A percentile compares a stretch with the other conserved stretches of the same genome.
phyloP scores from a whole-genome alignment of 345 rosid genomes.

The Eucalyptus marginata region DNA sequence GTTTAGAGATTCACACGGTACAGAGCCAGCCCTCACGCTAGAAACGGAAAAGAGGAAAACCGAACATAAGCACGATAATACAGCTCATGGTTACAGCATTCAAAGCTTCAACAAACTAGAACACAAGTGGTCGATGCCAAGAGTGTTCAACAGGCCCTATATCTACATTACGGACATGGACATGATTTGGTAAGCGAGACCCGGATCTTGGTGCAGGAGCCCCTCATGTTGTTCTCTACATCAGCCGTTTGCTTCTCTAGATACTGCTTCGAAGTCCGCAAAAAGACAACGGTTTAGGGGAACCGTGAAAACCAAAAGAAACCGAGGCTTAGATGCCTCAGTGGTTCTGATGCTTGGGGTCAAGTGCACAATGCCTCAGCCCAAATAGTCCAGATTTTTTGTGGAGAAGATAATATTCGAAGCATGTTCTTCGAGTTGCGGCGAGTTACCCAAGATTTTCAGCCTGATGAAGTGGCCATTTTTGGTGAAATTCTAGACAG shows the following conservation, averaged over 20 bases:
- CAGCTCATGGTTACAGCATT: neutral
- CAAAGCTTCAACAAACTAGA: neutral
- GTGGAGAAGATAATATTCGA: neutral
- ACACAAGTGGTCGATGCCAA: neutral
- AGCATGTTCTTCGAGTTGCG: neutral
- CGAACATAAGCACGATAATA: neutral
- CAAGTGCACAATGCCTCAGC: neutral
- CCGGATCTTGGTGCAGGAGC: slow-evolving; percentile 88
- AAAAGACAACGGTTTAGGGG: neutral
- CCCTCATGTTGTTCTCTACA: slow-evolving; percentile 76
- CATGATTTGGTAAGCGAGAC: slow-evolving; percentile 81
- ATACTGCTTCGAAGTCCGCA: slow-evolving; percentile 70
- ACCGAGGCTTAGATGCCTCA: neutral
- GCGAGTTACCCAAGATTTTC: neutral
- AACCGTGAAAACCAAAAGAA: neutral
- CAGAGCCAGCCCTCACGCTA: neutral
- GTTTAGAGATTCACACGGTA: neutral
- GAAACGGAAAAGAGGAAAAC: neutral
- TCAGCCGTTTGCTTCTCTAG: slow-evolving; percentile 78
- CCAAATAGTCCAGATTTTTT: neutral
- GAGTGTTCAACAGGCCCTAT: neutral
- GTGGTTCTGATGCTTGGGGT: neutral
- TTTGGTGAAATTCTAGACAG: neutral
- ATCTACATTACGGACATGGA: slow-evolving; percentile 20
- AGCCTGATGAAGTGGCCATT: neutral